A percentile compares a stretch with the other conserved stretches of the same genome.
These are phyloP conservation scores for Durotheca rogersii DNA, from an alignment of 495 filamentous ascomycete species.

Conservation along the genomic window DNA sequence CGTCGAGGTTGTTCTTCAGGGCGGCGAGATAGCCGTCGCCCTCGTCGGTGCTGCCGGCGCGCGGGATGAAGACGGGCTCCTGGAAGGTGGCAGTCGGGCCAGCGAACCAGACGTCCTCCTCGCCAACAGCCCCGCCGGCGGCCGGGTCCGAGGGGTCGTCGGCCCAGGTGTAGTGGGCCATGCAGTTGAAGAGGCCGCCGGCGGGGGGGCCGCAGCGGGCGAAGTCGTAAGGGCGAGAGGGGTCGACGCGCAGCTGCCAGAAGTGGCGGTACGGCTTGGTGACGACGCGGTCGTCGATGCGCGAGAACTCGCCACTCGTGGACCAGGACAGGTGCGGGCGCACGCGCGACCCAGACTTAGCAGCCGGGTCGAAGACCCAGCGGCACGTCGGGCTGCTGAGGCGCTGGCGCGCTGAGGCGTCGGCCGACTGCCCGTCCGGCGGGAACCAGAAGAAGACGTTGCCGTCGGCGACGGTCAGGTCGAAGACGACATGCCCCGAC, in stretches of 20 bases:
- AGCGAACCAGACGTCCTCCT: slow-evolving; percentile 47
- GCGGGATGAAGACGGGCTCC: slow-evolving; percentile 59
- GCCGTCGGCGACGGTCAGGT: slow-evolving; percentile 56
- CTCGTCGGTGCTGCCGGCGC: slow-evolving; percentile 43
- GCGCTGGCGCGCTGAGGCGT: slow-evolving; percentile 35
- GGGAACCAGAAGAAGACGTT: slow-evolving; percentile 62
- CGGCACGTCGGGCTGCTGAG: slow-evolving; percentile 52
- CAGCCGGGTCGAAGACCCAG: slow-evolving; percentile 55
- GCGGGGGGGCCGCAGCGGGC: slow-evolving; percentile 49
- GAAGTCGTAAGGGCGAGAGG: slow-evolving; percentile 49
- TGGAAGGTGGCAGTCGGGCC: slow-evolving; percentile 56
- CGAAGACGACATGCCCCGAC: slow-evolving; percentile 50
- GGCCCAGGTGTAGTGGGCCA: slow-evolving; percentile 49
- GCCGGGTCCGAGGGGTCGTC: slow-evolving; percentile 43
- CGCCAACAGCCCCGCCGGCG: slow-evolving; percentile 31
- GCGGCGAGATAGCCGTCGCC: slow-evolving; percentile 59
- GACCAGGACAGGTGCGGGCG: slow-evolving; percentile 39
- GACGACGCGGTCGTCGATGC: slow-evolving; percentile 59
- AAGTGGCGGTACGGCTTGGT: slow-evolving; percentile 55
- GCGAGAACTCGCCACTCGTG: slow-evolving; percentile 58
- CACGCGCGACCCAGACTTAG: slow-evolving; percentile 41
- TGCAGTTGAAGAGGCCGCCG: slow-evolving; percentile 51
- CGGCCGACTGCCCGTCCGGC: slow-evolving; percentile 37
- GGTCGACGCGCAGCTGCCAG: slow-evolving; percentile 54
- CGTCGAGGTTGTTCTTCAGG: slow-evolving; percentile 56